These are phyloP conservation scores for Rostrohypoxylon terebratum DNA, from an alignment of 495 filamentous ascomycete genomes.

Conservation along the genomic window DNA sequence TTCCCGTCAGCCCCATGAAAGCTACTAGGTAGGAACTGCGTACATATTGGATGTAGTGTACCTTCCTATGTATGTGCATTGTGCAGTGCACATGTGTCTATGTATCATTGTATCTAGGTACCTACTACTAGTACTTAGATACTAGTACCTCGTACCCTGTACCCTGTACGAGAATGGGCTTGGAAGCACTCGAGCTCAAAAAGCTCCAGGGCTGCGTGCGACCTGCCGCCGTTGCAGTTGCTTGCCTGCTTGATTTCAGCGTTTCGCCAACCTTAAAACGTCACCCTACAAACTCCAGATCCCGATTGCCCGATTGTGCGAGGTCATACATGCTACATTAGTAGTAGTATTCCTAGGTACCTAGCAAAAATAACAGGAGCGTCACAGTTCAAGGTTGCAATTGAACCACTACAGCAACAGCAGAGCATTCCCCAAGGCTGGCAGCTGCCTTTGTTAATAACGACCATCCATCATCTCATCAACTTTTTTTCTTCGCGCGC, in stretches of 20 bases:
- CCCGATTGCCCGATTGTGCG: slow-evolving; percentile 31
- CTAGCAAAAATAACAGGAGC: slow-evolving; percentile 30
- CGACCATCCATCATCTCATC: slow-evolving; percentile 21
- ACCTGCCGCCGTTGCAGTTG: neutral
- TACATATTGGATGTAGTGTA: neutral
- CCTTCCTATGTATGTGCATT: neutral
- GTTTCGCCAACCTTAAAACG: slow-evolving; percentile 23
- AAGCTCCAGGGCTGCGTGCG: neutral
- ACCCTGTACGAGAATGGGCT: neutral
- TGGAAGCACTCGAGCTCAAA: neutral
- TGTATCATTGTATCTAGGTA: neutral
- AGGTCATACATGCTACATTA: slow-evolving; percentile 18
- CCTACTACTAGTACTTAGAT: neutral
- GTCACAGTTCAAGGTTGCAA: slow-evolving; percentile 28
- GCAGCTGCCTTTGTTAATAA: slow-evolving; percentile 14
- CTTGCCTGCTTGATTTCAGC: slow-evolving; percentile 11
- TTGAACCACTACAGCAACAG: slow-evolving; percentile 30
- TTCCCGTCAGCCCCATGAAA: slow-evolving; percentile 37
- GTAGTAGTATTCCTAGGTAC: neutral
- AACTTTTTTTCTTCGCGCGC: slow-evolving; percentile 4
- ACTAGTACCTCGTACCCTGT: neutral
- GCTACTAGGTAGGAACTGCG: neutral
- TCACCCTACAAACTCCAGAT: slow-evolving; percentile 5
- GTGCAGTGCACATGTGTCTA: too few species aligned
- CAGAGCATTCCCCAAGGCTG: slow-evolving; percentile 39